Conservation (phyloP, 169 alveolate genomes). For the Plasmodium vinckei region DNA sequence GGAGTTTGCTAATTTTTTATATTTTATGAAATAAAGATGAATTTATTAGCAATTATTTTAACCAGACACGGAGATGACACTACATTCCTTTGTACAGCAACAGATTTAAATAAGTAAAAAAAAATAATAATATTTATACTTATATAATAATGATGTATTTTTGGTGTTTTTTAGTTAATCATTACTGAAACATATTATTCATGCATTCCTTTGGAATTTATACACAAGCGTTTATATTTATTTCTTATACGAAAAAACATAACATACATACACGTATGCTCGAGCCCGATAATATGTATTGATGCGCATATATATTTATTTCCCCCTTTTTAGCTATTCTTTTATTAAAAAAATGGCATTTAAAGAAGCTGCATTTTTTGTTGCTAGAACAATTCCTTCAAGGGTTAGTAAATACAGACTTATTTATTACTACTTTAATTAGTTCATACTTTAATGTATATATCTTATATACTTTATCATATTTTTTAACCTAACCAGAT, state of each 20-base stretch:
- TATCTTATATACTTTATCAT: not conserved
- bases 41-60: conserved; percentile 68
- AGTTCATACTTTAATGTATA: not conserved
- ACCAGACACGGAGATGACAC: conserved; percentile 67
- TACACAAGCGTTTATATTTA: not conserved
- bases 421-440: not conserved
- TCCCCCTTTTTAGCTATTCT: conserved; percentile 48
- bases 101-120: conserved; percentile 54
- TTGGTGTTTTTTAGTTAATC: not conserved
- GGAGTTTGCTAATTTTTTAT: no score
- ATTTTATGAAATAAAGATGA: conserved; percentile 19
- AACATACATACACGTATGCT: conserved; percentile 1
- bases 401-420: conserved; percentile 53
- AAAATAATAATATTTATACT: not conserved
- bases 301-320: conserved; percentile 3
- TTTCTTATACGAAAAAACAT: not conserved
- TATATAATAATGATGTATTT: not conserved
- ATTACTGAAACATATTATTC: not conserved
- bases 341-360: conserved; percentile 73
- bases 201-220: no score
- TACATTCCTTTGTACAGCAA: conserved; percentile 72
- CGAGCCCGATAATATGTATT: not conserved
- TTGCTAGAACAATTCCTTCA: conserved; percentile 75
- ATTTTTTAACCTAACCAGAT: conserved; percentile 22
- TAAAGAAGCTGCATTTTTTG: conserved; percentile 73